Evolutionary conservation across 2,329 filamentous ascomycete species (phyloP).

Genomic region (Endocalyx cinctus): DNA sequence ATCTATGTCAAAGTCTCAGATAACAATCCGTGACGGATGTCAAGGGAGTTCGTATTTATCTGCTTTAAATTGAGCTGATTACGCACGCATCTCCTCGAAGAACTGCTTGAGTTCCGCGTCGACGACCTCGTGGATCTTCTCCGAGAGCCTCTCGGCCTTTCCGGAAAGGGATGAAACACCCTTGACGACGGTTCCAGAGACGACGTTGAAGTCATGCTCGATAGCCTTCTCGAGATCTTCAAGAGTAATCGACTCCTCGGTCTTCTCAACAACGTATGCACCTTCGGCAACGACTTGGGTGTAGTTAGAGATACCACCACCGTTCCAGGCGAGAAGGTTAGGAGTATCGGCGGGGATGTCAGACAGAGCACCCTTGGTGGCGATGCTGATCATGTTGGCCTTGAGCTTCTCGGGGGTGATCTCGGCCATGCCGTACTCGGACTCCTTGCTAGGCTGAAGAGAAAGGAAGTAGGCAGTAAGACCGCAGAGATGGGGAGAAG

Average conservation of each 20-base stretch:
- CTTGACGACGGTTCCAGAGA: slow-evolving; percentile 54
- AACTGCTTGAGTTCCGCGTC: slow-evolving; percentile 59
- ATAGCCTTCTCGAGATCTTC: slow-evolving; percentile 58
- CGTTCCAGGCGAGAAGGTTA: slow-evolving; percentile 99
- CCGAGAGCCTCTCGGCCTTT: slow-evolving; percentile 58
- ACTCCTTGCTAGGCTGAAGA: slow-evolving; percentile 85
- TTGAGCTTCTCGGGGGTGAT: slow-evolving; percentile 95
- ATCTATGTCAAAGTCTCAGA: too few relatives aligned
- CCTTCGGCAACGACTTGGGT: slow-evolving; percentile 71
- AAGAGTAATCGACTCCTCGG: slow-evolving; percentile 39
- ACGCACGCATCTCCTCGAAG: slow-evolving; percentile 45
- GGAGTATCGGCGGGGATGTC: slow-evolving; percentile 82
- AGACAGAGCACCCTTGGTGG: slow-evolving; percentile 70
- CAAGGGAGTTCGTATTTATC: too few relatives aligned
- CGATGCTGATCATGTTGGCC: slow-evolving; percentile 77
- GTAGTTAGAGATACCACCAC: slow-evolving; percentile 91
- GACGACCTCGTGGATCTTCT: slow-evolving; percentile 59
- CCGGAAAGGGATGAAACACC: slow-evolving; percentile 46
- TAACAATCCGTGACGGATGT: too few relatives aligned
- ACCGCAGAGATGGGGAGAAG: slow-evolving; percentile 93
- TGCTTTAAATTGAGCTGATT: too few relatives aligned
- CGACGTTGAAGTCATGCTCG: slow-evolving; percentile 55
- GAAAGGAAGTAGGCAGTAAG: slow-evolving; percentile 97
- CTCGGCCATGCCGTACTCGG: slow-evolving; percentile 81
- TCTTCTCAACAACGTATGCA: slow-evolving; percentile 55